phyloP scores from a whole-genome alignment of 345 rosid species.

The Melaleuca alternifolia region DNA sequence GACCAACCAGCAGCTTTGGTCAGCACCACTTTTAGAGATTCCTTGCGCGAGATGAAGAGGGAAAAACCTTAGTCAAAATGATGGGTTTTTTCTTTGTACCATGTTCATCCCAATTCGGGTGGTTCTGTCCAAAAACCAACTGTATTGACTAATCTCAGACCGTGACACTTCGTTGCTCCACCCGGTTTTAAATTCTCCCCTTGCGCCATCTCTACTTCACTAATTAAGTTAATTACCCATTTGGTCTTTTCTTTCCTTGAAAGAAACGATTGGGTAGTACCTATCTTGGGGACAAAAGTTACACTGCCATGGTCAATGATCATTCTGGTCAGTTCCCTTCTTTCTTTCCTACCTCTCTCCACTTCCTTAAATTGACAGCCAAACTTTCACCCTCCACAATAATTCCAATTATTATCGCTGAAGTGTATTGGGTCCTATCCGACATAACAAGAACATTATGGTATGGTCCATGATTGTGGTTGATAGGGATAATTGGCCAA shows the following conservation, averaged over 20 bases:
- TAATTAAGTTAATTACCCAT: not conserved
- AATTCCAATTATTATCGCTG: not conserved
- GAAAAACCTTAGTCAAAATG: not conserved
- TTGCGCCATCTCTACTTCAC: not conserved
- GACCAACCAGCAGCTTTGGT: not conserved
- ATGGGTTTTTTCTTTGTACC: not conserved
- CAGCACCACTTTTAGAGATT: not conserved
- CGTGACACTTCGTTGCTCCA: not conserved
- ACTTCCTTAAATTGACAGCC: not conserved
- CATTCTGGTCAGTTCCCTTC: not conserved
- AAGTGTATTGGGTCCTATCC: not conserved
- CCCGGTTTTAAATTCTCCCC: not conserved
- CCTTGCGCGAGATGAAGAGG: not conserved
- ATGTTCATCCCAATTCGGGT: not conserved
- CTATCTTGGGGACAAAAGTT: not conserved
- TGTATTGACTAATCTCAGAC: not conserved
- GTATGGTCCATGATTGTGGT: not conserved
- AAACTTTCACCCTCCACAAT: not conserved
- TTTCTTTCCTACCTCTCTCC: not conserved
- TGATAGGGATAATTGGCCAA: not conserved
- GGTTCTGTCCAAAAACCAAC: not conserved
- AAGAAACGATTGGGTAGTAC: not conserved
- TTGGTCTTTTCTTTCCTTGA: not conserved
- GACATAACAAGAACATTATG: accelerated
- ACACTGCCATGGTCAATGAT: not conserved